These are phyloP conservation scores for Tulasnella sp. DNA, from an alignment of 768 basidiomycete genomes.

Conservation along the genomic window DNA sequence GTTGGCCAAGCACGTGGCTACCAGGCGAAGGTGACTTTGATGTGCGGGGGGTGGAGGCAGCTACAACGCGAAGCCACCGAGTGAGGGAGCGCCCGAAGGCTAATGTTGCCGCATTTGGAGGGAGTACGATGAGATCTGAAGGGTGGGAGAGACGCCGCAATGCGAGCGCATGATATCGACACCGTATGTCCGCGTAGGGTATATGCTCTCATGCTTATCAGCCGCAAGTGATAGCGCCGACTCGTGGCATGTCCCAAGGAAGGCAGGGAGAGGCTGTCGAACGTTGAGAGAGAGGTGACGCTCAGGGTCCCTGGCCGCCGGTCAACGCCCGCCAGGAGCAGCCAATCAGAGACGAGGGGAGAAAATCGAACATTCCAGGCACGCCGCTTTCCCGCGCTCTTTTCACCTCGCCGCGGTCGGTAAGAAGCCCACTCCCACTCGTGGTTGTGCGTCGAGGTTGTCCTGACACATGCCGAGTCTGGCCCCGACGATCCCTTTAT, in stretches of 20 bases:
- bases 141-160: not conserved
- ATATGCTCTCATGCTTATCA: not conserved
- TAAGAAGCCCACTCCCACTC: too few relatives aligned
- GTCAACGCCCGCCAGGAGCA: not conserved
- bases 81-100: not conserved
- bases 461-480: not conserved
- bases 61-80: not conserved
- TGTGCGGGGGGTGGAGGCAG: not conserved
- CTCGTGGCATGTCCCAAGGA: not conserved
- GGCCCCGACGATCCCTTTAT: not conserved
- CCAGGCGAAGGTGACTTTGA: too few relatives aligned
- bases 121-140: not conserved
- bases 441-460: not conserved
- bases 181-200: not conserved
- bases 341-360: not conserved
- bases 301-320: not conserved
- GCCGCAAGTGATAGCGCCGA: not conserved
- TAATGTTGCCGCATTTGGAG: not conserved
- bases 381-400: conserved; percentile 3
- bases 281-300: not conserved
- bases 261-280: not conserved
- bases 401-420: not conserved
- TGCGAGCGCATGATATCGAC: not conserved
- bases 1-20: too few relatives aligned
- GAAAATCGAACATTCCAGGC: not conserved